Evolutionary conservation across 345 rosid genomes (phyloP).

Genomic region (Carallia pectinifolia): DNA sequence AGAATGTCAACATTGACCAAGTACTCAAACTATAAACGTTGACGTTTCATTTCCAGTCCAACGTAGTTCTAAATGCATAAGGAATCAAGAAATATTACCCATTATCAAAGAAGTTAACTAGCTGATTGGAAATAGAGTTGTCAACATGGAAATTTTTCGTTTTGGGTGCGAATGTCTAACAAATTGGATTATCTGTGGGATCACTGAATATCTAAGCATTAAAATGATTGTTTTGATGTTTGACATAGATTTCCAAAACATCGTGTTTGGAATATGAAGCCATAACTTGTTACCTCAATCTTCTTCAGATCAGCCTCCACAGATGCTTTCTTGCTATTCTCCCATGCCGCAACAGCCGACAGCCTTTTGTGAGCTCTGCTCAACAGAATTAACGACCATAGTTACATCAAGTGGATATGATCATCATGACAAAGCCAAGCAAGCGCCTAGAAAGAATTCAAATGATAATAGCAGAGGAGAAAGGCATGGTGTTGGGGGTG

Average conservation of each 20-base stretch:
- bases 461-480: too few species aligned
- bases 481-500: too few species aligned
- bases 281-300: constrained; percentile 45
- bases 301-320: constrained; percentile 61
- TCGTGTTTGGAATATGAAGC: neutral
- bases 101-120: too few species aligned
- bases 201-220: neutral
- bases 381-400: constrained; percentile 4
- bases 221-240: neutral
- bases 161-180: too few species aligned
- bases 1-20: neutral
- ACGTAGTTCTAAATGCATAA: too few species aligned
- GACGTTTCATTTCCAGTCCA: too few species aligned
- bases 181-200: neutral
- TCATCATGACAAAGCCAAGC: neutral
- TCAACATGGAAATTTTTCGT: too few species aligned
- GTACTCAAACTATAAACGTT: neutral
- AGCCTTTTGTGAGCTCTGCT: constrained; percentile 70
- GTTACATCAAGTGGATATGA: neutral
- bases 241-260: neutral
- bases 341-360: constrained; percentile 57
- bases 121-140: too few species aligned
- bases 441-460: too few species aligned
- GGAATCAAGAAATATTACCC: too few species aligned
- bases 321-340: constrained; percentile 59